phyloP scores from a whole-genome alignment of 1,284 basidiomycete species.

The Pseudozyma thailandica region DNA sequence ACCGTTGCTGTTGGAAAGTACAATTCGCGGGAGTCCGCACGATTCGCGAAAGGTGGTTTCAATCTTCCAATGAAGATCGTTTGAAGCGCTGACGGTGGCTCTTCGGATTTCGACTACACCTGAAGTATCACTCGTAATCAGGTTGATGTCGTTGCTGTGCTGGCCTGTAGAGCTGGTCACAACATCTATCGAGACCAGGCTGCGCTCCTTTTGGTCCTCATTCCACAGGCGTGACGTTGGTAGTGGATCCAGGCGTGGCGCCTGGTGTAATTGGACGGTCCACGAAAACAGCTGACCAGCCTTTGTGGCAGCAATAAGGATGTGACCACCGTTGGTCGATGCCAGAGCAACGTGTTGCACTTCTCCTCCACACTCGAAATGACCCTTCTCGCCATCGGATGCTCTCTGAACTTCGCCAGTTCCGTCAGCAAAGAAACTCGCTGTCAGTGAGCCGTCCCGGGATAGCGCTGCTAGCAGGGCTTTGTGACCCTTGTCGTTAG shows the following conservation, averaged over 20 bases:
- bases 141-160: not conserved
- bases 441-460: slow-evolving; percentile 11
- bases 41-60: slow-evolving; percentile 3
- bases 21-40: not conserved
- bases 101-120: slow-evolving; percentile 14
- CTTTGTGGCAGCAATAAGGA: slow-evolving; percentile 10
- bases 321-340: not conserved
- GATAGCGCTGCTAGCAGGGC: slow-evolving; percentile 3
- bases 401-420: slow-evolving; percentile 8
- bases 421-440: slow-evolving; percentile 3
- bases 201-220: not conserved
- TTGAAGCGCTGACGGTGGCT: not conserved
- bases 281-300: slow-evolving; percentile 11
- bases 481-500: not conserved
- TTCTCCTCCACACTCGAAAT: slow-evolving; percentile 11
- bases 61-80: slow-evolving; percentile 9
- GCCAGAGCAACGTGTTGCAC: slow-evolving; percentile 9
- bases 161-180: not conserved
- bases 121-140: slow-evolving; percentile 13
- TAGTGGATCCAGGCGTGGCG: not conserved
- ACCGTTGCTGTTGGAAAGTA: slow-evolving; percentile 12
- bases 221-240: not conserved
- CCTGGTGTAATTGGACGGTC: slow-evolving; percentile 5
- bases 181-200: slow-evolving; percentile 8
- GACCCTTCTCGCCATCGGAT: slow-evolving; percentile 1